Conservation (phyloP, 2,329 filamentous ascomycete species). For the Gliomastix tumulicola region DNA sequence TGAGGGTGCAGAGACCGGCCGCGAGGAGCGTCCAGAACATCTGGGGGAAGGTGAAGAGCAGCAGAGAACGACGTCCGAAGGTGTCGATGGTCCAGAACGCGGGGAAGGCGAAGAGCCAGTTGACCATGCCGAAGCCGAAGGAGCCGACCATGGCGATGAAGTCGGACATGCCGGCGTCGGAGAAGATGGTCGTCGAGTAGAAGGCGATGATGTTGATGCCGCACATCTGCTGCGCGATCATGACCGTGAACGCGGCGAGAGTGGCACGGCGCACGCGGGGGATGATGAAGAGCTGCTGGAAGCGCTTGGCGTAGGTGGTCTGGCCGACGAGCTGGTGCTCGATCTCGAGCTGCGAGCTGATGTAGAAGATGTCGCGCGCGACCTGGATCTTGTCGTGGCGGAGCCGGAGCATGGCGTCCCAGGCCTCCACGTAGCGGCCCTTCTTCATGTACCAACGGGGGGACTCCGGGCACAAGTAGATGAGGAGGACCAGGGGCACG, state of each 20-base stretch:
- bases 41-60: slow-evolving; percentile 60
- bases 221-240: slow-evolving; percentile 71
- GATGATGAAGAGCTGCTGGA: slow-evolving; percentile 58
- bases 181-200: slow-evolving; percentile 60
- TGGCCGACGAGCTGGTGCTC: slow-evolving; percentile 28
- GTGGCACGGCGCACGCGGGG: slow-evolving; percentile 65
- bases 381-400: slow-evolving; percentile 48
- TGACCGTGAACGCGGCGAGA: slow-evolving; percentile 70
- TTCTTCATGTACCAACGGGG: slow-evolving; percentile 63
- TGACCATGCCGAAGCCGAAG: slow-evolving; percentile 45
- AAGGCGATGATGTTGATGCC: slow-evolving; percentile 67
- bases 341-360: slow-evolving; percentile 32
- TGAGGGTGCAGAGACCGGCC: slow-evolving; percentile 29
- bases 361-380: slow-evolving; percentile 54
- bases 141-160: slow-evolving; percentile 45
- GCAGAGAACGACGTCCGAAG: slow-evolving; percentile 53
- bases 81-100: slow-evolving; percentile 63
- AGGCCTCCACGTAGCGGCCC: slow-evolving; percentile 52
- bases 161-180: slow-evolving; percentile 45
- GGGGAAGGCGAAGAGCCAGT: slow-evolving; percentile 61
- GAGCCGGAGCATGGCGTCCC: slow-evolving; percentile 41
- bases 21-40: slow-evolving; percentile 53
- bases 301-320: slow-evolving; percentile 36
- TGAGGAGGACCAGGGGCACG: slow-evolving; percentile 41
- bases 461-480: slow-evolving; percentile 59